phyloP scores from a whole-genome alignment of 257 asterid genomes.

The Solanum dulcamara region DNA sequence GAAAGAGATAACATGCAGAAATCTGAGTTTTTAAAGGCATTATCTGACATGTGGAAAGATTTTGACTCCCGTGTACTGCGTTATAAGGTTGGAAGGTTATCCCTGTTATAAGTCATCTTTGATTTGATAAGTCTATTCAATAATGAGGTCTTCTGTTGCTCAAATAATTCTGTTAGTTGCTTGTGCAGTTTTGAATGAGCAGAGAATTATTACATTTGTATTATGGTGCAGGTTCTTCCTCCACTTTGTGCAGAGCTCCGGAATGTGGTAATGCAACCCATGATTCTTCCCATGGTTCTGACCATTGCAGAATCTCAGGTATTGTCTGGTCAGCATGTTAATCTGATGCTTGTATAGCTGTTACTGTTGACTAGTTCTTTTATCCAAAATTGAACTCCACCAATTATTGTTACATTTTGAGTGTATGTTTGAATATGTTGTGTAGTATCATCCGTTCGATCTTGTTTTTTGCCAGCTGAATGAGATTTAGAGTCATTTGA shows the following conservation, averaged over 20 bases:
- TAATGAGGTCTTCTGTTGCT: not conserved
- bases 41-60: conserved; percentile 99
- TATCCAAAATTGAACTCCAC: not conserved
- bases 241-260: conserved; percentile 99
- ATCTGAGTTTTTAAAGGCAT: conserved; percentile 90
- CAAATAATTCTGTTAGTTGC: conserved; percentile 5
- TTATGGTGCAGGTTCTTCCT: conserved; percentile 78
- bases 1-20: conserved; percentile 99
- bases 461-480: not conserved
- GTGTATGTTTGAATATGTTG: not conserved
- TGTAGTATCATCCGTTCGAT: not conserved
- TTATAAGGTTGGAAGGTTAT: conserved; percentile 57
- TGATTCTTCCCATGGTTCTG: conserved; percentile 98
- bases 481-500: not conserved
- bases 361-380: not conserved
- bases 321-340: conserved; percentile 7
- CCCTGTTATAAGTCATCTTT: not conserved
- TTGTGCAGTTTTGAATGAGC: conserved; percentile 2
- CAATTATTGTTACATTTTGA: not conserved
- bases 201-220: conserved; percentile 3
- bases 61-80: conserved; percentile 95
- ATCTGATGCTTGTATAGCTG: not conserved
- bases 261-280: conserved; percentile 96
- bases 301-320: conserved; percentile 99
- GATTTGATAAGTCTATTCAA: not conserved